Conservation (phyloP, 495 filamentous ascomycete species). For the Xanthoparmelia taractica region DNA sequence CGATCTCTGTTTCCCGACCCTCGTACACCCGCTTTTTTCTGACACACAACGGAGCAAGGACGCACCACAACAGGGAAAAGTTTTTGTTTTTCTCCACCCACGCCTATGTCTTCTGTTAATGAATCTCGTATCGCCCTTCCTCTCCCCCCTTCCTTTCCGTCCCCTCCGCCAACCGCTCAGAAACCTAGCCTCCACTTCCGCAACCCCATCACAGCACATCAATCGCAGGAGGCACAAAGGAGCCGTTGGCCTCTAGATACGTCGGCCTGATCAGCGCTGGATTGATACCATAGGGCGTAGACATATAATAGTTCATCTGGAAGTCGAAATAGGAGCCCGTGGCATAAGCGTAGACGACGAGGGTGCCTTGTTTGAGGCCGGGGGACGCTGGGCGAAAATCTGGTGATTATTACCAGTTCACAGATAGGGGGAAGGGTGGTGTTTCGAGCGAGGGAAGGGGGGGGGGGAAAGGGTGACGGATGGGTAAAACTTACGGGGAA, state of each 20-base stretch:
- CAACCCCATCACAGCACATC: background rate
- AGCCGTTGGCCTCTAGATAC: background rate
- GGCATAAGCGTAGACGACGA: conserved; percentile 11
- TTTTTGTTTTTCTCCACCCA: no score
- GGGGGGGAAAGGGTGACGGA: background rate
- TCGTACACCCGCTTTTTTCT: no score
- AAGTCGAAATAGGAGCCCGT: conserved; percentile 2
- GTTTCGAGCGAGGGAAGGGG: background rate
- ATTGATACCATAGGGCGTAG: background rate
- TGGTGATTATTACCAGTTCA: no score
- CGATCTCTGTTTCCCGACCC: no score
- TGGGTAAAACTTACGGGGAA: conserved; percentile 5
- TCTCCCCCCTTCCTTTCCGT: no score
- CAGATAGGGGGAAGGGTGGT: no score
- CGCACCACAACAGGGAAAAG: no score
- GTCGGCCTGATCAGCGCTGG: background rate
- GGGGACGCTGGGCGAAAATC: background rate
- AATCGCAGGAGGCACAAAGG: background rate
- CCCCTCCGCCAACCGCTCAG: no score
- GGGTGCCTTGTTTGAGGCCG: conserved; percentile 5
- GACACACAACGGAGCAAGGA: no score
- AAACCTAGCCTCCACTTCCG: no score
- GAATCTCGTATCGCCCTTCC: no score
- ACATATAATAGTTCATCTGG: conserved; percentile 13
- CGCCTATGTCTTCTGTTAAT: no score